These are phyloP conservation scores for Gonapodya prolifera DNA, from an alignment of 192 early-diverging fungal genomes.

Conservation along the genomic window DNA sequence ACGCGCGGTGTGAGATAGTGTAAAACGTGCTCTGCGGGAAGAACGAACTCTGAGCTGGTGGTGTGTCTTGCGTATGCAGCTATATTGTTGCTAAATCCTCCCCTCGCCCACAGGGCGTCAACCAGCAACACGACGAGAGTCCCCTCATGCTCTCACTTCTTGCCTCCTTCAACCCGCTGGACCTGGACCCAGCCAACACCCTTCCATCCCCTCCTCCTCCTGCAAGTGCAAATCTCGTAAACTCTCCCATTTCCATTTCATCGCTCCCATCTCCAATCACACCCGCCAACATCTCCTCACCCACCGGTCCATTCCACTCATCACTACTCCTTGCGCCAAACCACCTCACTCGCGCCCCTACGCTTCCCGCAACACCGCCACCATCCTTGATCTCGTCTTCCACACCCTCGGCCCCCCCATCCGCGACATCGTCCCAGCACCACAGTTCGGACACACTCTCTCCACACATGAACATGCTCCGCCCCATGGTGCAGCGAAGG, in stretches of 20 bases:
- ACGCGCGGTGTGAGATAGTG: too few species aligned
- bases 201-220: neutral
- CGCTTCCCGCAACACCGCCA: neutral
- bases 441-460: neutral
- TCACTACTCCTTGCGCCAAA: neutral
- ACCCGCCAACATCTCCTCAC: neutral
- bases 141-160: neutral
- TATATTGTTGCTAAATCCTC: too few species aligned
- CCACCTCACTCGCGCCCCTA: neutral
- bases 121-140: neutral
- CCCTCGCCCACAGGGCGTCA: too few species aligned
- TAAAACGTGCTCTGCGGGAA: too few species aligned
- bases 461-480: neutral
- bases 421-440: neutral
- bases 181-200: neutral
- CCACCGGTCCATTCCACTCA: neutral
- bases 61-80: too few species aligned
- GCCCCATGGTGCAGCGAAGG: neutral
- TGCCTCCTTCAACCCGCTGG: neutral
- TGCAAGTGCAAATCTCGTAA: neutral
- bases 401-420: neutral
- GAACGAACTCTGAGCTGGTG: too few species aligned
- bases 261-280: neutral
- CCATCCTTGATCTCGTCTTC: neutral
- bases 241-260: neutral